Percentiles rank a stretch among this genome's conserved stretches.
Conservation (phyloP, 768 basidiomycete genomes). For the Lactifluus echinatus region DNA sequence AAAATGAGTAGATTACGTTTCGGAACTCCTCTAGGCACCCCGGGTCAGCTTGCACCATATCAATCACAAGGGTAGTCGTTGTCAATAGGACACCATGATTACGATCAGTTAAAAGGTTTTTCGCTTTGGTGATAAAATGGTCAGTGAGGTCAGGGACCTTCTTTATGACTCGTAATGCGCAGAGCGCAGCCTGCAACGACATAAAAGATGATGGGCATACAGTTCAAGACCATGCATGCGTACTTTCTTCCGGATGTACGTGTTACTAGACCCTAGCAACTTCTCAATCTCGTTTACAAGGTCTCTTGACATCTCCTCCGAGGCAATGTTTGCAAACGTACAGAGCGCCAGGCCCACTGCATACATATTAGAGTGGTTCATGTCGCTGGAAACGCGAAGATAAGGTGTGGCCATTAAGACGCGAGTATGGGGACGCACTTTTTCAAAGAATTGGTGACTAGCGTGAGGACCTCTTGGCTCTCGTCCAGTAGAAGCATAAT, state of each 20-base stretch:
- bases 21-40: constrained; percentile 76
- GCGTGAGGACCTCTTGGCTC: constrained; percentile 92
- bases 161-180: constrained; percentile 88
- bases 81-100: constrained; percentile 95
- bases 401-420: constrained; percentile 3
- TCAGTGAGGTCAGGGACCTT: constrained; percentile 94
- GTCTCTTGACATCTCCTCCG: constrained; percentile 99
- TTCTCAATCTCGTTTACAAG: constrained; percentile 97
- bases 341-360: constrained; percentile 94
- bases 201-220: neutral
- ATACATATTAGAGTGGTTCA: constrained; percentile 99
- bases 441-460: constrained; percentile 97
- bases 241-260: constrained; percentile 98
- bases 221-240: constrained; percentile 14
- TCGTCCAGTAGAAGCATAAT: constrained; percentile 98
- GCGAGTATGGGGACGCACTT: constrained; percentile 51
- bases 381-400: constrained; percentile 56
- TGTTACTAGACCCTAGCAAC: constrained; percentile 91
- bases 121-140: constrained; percentile 83
- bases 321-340: constrained; percentile 98
- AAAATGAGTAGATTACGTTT: constrained; percentile 47
- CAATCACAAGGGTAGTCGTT: constrained; percentile 89
- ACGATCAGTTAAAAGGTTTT: constrained; percentile 85
- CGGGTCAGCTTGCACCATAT: constrained; percentile 83
- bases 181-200: constrained; percentile 74